Base-by-base conservation (phyloP, 352 stramenopile species). In the Globisporangium nunn region DNA sequence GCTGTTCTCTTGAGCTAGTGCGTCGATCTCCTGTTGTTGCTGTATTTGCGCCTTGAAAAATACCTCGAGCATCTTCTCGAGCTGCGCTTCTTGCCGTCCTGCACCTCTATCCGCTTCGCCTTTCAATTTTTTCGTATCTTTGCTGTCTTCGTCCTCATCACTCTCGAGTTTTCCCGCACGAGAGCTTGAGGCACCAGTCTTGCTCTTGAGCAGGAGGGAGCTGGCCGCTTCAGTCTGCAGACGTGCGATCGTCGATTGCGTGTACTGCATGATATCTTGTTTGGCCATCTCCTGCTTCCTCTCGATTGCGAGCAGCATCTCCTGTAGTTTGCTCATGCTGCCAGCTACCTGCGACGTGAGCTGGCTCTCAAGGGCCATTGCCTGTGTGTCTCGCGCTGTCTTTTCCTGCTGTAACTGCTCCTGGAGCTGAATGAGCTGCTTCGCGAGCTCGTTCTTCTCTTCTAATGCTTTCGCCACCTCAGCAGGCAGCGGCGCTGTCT, bases 221-320 rank as follows among this genome's bases (percentile, higher is more conserved):
- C 75, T 72, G 5, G 50, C 56, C 35, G 59, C 56, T 33, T 86
- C 77, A 0, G 64, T 58, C 52, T 85, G 69, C 33, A 84, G 56
- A 1, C 66, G 67, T 3, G 61, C 56, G 41, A 87, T 70, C 6
- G 77, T 64, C 41, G 88, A 70, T 44, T 88, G 70, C 1, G 77
- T 86, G 51, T 85, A 86, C 17, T 71, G 68, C 52, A 75, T 70
- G 64, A 90, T 75, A 52, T 91, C 83, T 14, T 79, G 70, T 54
- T 85, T 85, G 15, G 63, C 71, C 14, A 66, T 51, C 43, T 88
- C 75, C 23, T 88, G 75, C 35, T 87, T 86, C 47, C 61, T 71
- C 46, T 93, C 77, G 30, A 93, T 91, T 15, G 81, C 77, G 2
- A 73, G 51, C 2, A 93, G 63, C 23, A 73, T 71, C 1, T 63